Conservation (phyloP, 805 yeast species). For the Suhomyces sp. region DNA sequence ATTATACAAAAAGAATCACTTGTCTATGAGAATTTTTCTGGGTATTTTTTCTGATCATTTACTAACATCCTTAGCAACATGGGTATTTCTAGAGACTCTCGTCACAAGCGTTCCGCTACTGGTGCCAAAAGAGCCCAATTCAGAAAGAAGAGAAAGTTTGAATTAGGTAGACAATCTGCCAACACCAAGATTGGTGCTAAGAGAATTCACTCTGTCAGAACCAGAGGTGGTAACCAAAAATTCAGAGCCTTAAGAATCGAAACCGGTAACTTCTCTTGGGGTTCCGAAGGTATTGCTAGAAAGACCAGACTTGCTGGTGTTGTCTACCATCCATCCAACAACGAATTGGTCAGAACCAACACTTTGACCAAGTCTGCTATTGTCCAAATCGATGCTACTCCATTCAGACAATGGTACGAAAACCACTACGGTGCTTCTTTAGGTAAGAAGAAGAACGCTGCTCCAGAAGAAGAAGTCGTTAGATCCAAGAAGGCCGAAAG, state of each 20-base stretch:
- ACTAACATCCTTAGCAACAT: conserved; percentile 48
- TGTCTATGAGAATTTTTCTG: background rate
- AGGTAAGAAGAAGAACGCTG: conserved; percentile 73
- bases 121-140: conserved; percentile 99
- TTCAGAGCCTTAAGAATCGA: conserved; percentile 99
- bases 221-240: conserved; percentile 99
- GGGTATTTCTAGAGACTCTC: conserved; percentile 99
- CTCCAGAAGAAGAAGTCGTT: conserved; percentile 59
- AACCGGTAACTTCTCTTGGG: conserved; percentile 99
- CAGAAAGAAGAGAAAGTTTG: conserved; percentile 99
- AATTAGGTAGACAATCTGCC: conserved; percentile 99
- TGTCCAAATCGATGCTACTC: conserved; percentile 99
- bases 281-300: conserved; percentile 96
- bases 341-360: conserved; percentile 99
- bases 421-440: conserved; percentile 92
- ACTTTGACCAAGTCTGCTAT: conserved; percentile 98
- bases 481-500: conserved; percentile 79
- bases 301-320: conserved; percentile 99
- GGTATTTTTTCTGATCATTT: background rate
- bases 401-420: conserved; percentile 99
- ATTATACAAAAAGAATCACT: no score
- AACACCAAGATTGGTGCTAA: conserved; percentile 98
- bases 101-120: conserved; percentile 99
- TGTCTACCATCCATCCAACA: conserved; percentile 99
- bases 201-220: conserved; percentile 98